phyloP scores from a whole-genome alignment of 2,329 filamentous ascomycete species.

The Beauveria bassiana region DNA sequence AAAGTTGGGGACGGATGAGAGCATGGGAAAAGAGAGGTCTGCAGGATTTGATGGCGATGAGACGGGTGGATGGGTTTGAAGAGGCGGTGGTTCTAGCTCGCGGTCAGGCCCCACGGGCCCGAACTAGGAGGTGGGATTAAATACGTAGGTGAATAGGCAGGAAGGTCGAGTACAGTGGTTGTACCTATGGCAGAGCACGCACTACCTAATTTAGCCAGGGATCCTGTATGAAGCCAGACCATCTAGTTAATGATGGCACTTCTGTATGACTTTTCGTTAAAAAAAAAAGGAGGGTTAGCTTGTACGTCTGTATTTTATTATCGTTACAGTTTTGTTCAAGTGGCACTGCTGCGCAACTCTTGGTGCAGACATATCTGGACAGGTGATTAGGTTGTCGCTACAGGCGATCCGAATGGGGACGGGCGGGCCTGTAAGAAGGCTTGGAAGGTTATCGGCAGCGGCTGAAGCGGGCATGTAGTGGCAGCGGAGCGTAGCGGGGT shows the following conservation, averaged over 20 bases:
- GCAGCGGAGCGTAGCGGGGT: neutral
- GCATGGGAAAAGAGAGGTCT: neutral
- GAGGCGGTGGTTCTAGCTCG: neutral
- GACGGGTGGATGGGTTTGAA: neutral
- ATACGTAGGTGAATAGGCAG: neutral
- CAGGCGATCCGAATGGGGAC: neutral
- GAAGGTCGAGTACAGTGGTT: too few species aligned
- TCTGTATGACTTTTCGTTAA: too few species aligned
- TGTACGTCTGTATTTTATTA: too few species aligned
- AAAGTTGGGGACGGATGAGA: neutral
- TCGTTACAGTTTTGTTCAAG: too few species aligned
- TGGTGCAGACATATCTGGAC: too few species aligned
- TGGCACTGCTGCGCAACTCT: too few species aligned
- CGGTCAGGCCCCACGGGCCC: neutral
- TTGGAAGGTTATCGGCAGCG: neutral
- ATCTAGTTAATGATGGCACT: too few species aligned
- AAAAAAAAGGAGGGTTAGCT: too few species aligned
- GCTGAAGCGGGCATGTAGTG: neutral
- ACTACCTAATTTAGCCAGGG: too few species aligned
- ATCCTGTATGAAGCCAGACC: too few species aligned
- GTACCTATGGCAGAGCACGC: too few species aligned
- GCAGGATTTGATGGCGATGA: neutral
- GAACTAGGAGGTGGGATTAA: neutral
- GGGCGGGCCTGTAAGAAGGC: neutral
- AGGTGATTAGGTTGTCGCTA: neutral